Evolutionary conservation across 1,139 yeast species (phyloP), one percentile per base, ranked within the genome.

Genomic region (Hyphopichia fennica): DNA sequence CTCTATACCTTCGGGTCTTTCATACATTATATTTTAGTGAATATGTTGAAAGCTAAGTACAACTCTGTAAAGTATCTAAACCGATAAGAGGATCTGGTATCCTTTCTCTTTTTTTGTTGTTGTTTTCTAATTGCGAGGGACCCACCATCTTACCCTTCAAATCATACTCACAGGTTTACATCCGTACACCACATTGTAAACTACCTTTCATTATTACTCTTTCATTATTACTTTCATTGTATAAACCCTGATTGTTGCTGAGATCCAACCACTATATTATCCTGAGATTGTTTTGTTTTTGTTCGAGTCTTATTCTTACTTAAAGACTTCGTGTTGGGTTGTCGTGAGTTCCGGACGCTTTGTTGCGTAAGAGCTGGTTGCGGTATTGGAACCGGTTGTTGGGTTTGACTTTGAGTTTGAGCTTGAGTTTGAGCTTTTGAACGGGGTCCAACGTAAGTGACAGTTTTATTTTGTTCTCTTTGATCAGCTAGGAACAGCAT

Each of bases 1-100:
- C 44, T 71, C 77, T 37, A 73, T 72, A 17, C 75, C 79, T 41
- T 62, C 67, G n/a, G 78, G 78, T 52, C 71, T 56, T 46, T 60
- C 72, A 52, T 52, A 72, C 77, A 72, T 71, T 37, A 34, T 41
- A 31, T 18, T 22, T 22, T 9, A 7, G n/a, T n/a, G 22, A 11
- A 14, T 22, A 16, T 3, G 10, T 23, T n/a, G 35, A 40, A 16
- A 25, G 25, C n/a, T n/a, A n/a, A n/a, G n/a, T n/a, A n/a, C n/a
- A n/a, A n/a, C n/a, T n/a, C n/a, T n/a, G n/a, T n/a, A n/a, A n/a
- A n/a, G n/a, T n/a, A n/a, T n/a, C n/a, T n/a, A n/a, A n/a, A n/a
- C n/a, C n/a, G n/a, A n/a, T n/a, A n/a, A n/a, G n/a, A n/a, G n/a
- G n/a, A n/a, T n/a, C n/a, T n/a, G n/a, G n/a, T n/a, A n/a, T n/a